These are phyloP conservation scores for Suhomyces atakaporum DNA, from an alignment of 1,139 yeast genomes.

Conservation along the genomic window DNA sequence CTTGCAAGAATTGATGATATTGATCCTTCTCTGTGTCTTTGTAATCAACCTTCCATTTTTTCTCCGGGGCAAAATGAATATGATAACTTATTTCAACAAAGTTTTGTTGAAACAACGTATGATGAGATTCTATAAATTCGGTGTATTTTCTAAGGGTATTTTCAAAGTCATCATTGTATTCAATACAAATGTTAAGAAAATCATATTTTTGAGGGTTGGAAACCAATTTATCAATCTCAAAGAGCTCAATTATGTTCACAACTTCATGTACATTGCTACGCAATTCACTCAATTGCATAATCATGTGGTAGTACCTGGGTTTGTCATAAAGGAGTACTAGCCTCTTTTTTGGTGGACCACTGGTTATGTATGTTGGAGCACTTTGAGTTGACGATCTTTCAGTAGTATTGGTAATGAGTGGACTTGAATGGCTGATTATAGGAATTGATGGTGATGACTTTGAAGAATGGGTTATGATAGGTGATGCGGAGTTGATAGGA, in stretches of 20 bases:
- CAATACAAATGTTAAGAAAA: slow-evolving; percentile 37
- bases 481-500: neutral
- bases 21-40: slow-evolving; percentile 26
- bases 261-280: slow-evolving; percentile 23
- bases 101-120: slow-evolving; percentile 12
- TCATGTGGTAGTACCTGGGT: slow-evolving; percentile 34
- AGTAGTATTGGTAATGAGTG: neutral
- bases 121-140: slow-evolving; percentile 25
- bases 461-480: neutral
- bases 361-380: neutral
- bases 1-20: slow-evolving; percentile 29
- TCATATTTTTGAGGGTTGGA: slow-evolving; percentile 22
- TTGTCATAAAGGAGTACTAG: slow-evolving; percentile 36
- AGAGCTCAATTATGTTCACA: slow-evolving; percentile 25
- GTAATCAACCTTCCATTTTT: slow-evolving; percentile 38
- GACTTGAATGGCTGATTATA: neutral
- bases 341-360: slow-evolving; percentile 18
- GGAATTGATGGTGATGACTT: neutral
- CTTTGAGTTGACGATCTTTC: neutral
- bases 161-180: slow-evolving; percentile 35
- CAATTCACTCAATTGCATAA: slow-evolving; percentile 29
- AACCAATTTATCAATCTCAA: slow-evolving; percentile 18
- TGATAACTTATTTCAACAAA: slow-evolving; percentile 37
- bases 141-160: slow-evolving; percentile 23
- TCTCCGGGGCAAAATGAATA: slow-evolving; percentile 37